Percentiles rank a stretch among this genome's conserved stretches.
These are phyloP conservation scores for Neofusicoccum parvum DNA, from an alignment of 2,329 filamentous ascomycete species.

Conservation along the genomic window DNA sequence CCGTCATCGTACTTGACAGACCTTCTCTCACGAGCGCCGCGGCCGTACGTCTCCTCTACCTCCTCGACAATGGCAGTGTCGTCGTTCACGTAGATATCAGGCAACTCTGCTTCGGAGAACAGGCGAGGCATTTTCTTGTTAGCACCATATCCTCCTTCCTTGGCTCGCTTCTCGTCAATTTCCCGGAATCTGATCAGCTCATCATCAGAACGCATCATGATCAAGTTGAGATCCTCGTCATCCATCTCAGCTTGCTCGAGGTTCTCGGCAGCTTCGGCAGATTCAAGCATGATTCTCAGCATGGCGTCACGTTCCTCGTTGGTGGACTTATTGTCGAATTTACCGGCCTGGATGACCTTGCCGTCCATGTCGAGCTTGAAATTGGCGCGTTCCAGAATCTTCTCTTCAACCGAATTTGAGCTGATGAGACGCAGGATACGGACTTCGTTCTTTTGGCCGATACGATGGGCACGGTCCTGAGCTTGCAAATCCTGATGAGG, in stretches of 20 bases:
- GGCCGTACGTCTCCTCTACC: conserved; percentile 72
- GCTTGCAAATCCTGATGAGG: conserved; percentile 98
- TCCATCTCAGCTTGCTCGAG: conserved; percentile 97
- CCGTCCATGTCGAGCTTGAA: conserved; percentile 99
- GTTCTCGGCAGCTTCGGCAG: conserved; percentile 66
- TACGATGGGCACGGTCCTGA: conserved; percentile 99
- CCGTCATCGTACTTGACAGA: conserved; percentile 96
- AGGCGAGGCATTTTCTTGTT: conserved; percentile 73
- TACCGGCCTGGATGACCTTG: conserved; percentile 98
- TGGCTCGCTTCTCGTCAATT: conserved; percentile 75
- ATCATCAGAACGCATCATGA: conserved; percentile 84
- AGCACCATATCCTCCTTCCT: conserved; percentile 71
- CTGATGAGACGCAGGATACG: conserved; percentile 94
- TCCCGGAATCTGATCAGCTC: conserved; percentile 79
- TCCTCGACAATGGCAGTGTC: conserved; percentile 80
- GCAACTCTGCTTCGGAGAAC: conserved; percentile 83
- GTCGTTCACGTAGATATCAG: conserved; percentile 90
- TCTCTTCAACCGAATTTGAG: conserved; percentile 96
- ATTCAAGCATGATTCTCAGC: conserved; percentile 88
- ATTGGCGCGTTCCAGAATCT: conserved; percentile 93
- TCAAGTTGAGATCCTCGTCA: conserved; percentile 93
- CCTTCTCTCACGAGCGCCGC: conserved; percentile 92
- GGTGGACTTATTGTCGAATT: conserved; percentile 99
- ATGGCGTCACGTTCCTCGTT: conserved; percentile 98
- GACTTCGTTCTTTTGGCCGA: conserved; percentile 99